Base-by-base conservation (phyloP, 2,329 filamentous ascomycete species). In the Trichoderma afroharzianum region DNA sequence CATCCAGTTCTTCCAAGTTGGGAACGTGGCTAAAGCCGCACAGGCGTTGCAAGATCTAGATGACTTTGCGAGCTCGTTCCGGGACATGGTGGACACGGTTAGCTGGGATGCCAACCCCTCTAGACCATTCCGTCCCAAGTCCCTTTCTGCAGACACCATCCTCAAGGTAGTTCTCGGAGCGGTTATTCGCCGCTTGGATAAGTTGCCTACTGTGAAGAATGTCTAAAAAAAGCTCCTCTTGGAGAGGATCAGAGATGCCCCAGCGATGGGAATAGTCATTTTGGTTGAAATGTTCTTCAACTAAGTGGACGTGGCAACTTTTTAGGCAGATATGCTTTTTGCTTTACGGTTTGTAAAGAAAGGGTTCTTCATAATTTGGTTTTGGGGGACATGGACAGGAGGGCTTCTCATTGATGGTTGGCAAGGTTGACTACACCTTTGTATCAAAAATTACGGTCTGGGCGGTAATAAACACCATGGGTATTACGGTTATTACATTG, bases 1-100 rank as follows among this genome's bases (percentile, higher is more conserved):
- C 39, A 89, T 98, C 71, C 95, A 98, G 80, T 98, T 98, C 84
- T 97, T 98, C 85, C 95, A 98, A 82, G 92, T 98, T 58, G 95
- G 96, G 71, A 86, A 88, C 63, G 93, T 97, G 75, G 78, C 82
- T 0, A 83, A 81, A 0, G 95, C 95, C 0, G 85, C 86, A 1
- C 81, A 85, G 74, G 89, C 91, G 70, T 84, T 98, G 50, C 83
- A 87, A 75, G 85, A 90, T 61, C 85, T 98, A 8, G 95, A 98
- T 78, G 93, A 98, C 79, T 84, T 87, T 30, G 82, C 86, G 33
- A 83, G 85, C 33, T 84, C 86, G 15, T 79, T 95, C 18, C 85
- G 95, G 21, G 95, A 98, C 82, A 98, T 98, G 77, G 94, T 98
- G 18, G 95, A 98, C 81, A 97, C 95, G 0, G 91, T 94, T 39